These are phyloP conservation scores for Aspergillus thermomutatus DNA, from an alignment of 2,329 filamentous ascomycete genomes.

Conservation along the genomic window DNA sequence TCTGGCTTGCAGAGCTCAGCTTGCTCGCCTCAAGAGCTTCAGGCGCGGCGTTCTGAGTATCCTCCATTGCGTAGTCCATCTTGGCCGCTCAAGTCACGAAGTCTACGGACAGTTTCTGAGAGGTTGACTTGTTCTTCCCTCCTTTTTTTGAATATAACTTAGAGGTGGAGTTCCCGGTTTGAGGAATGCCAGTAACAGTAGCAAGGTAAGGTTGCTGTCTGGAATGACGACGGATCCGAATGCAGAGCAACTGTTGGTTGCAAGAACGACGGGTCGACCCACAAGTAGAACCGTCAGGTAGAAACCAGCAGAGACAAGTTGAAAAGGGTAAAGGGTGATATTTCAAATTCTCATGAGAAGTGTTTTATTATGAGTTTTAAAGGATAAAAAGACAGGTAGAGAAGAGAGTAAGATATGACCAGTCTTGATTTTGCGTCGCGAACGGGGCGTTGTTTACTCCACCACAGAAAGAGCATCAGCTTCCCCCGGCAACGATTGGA, in stretches of 20 bases:
- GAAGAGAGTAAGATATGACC: not conserved
- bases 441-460: constrained; percentile 14
- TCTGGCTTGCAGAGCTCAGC: constrained; percentile 53
- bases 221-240: constrained; percentile 34
- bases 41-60: constrained; percentile 66
- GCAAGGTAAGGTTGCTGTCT: constrained; percentile 26
- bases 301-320: constrained; percentile 13
- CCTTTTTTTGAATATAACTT: not conserved
- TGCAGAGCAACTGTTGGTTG: constrained; percentile 17
- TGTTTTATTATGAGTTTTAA: not conserved
- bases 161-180: constrained; percentile 12
- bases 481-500: constrained; percentile 16
- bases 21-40: constrained; percentile 62
- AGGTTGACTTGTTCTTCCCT: not conserved
- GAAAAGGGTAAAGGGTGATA: not conserved
- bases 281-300: constrained; percentile 17
- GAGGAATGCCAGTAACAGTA: constrained; percentile 21
- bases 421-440: not conserved
- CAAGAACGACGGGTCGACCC: constrained; percentile 17
- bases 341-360: not conserved
- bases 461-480: not conserved
- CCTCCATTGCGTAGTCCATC: constrained; percentile 57
- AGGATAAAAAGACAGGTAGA: constrained; percentile 1
- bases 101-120: not conserved
- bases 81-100: not conserved